These are phyloP conservation scores for Periconia sp. DNA, from an alignment of 2,329 filamentous ascomycete species.

Conservation along the genomic window DNA sequence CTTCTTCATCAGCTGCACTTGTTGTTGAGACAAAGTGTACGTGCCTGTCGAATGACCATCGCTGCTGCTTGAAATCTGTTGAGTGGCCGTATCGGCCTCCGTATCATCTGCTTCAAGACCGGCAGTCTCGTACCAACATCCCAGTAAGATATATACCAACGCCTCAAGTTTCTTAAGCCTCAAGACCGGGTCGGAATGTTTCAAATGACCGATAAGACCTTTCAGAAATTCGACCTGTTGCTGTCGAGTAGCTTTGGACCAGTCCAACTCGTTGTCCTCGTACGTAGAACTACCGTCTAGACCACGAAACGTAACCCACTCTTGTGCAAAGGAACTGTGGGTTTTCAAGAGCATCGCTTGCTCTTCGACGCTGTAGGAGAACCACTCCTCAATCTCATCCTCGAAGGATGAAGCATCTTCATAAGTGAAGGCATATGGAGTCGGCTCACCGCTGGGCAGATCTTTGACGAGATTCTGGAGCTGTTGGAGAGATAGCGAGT, in stretches of 20 bases:
- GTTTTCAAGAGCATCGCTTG: constrained; percentile 75
- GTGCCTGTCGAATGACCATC: constrained; percentile 10
- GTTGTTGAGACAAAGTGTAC: constrained; percentile 41
- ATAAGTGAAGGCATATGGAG: constrained; percentile 75
- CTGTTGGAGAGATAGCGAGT: constrained; percentile 52
- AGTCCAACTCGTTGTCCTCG: constrained; percentile 55
- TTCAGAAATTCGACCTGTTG: constrained; percentile 60
- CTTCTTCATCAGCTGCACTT: constrained; percentile 49
- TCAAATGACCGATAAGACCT: constrained; percentile 39
- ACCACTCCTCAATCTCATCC: constrained; percentile 97
- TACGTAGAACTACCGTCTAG: constrained; percentile 42
- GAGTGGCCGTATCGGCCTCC: constrained; percentile 11
- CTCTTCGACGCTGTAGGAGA: constrained; percentile 86
- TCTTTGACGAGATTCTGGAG: constrained; percentile 48
- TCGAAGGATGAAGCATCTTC: constrained; percentile 61
- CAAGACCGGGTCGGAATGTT: constrained; percentile 26
- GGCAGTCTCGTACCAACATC: constrained; percentile 54
- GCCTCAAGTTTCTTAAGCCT: constrained; percentile 45
- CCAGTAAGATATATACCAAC: constrained; percentile 50
- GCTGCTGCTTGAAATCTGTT: constrained; percentile 11
- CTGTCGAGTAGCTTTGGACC: constrained; percentile 66
- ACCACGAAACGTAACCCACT: constrained; percentile 58
- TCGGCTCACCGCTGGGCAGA: constrained; percentile 46
- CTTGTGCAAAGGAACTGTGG: constrained; percentile 74
- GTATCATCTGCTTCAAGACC: constrained; percentile 30